Evolutionary conservation across 306 rosid genomes (phyloP).

Genomic region (Styphnolobium japonicum): DNA sequence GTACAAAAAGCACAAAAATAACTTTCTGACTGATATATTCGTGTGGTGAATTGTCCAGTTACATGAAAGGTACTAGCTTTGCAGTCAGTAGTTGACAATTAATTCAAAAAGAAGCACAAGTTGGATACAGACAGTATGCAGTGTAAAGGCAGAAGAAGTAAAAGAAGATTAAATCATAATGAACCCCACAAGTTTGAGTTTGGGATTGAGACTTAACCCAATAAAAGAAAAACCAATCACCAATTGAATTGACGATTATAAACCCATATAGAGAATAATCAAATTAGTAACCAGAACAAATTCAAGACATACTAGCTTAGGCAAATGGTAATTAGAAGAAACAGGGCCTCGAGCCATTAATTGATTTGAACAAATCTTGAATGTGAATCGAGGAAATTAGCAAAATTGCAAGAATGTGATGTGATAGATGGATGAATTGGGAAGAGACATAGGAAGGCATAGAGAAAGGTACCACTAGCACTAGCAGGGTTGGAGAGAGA

Average conservation of each 20-base stretch:
- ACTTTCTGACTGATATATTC: too few relatives aligned
- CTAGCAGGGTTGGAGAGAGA: constrained; percentile 27
- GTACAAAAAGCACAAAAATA: constrained; percentile 8
- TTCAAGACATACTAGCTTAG: not conserved
- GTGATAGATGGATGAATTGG: too few relatives aligned
- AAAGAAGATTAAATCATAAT: not conserved
- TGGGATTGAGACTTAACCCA: not conserved
- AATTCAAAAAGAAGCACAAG: not conserved
- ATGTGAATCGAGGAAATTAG: not conserved
- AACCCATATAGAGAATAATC: not conserved
- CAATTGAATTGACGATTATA: not conserved
- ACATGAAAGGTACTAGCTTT: not conserved
- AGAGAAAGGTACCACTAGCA: constrained; percentile 19
- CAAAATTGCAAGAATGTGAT: too few relatives aligned
- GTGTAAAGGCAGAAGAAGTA: not conserved
- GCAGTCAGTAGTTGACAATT: not conserved
- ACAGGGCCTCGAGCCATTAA: not conserved
- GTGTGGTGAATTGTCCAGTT: too few relatives aligned
- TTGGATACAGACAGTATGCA: not conserved
- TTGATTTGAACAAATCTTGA: not conserved
- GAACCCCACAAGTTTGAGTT: constrained; percentile 10
- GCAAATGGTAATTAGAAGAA: constrained; percentile 10
- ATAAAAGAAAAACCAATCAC: not conserved
- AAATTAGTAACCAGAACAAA: not conserved
- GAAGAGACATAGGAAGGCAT: not conserved